Conservation (phyloP, 2,329 filamentous ascomycete genomes). For the Alternaria sp. region DNA sequence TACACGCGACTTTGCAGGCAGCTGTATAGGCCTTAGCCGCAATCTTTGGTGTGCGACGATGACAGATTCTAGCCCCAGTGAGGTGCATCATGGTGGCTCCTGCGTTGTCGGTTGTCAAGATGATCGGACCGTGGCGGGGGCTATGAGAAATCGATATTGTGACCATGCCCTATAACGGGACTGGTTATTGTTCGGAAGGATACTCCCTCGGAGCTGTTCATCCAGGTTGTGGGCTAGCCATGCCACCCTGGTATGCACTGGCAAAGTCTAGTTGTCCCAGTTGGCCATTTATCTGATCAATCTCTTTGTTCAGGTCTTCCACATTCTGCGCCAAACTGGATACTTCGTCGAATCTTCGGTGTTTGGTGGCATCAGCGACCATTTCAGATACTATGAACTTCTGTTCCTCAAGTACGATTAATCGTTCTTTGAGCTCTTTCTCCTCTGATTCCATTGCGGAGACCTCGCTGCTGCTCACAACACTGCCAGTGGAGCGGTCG, state of each 20-base stretch:
- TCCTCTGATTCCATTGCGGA: conserved; percentile 81
- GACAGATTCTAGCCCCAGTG: background rate
- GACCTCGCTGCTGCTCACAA: conserved; percentile 63
- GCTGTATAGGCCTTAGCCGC: background rate
- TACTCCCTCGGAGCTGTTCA: conserved; percentile 12
- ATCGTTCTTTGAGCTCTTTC: conserved; percentile 76
- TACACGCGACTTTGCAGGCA: background rate
- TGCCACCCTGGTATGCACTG: conserved; percentile 52
- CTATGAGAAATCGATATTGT: background rate
- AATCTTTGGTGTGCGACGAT: background rate
- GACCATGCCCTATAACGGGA: background rate
- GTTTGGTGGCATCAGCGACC: conserved; percentile 77
- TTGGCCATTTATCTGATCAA: conserved; percentile 69
- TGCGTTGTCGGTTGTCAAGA: background rate
- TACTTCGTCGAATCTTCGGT: conserved; percentile 85
- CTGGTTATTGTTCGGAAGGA: background rate
- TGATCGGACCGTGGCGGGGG: background rate
- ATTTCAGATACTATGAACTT: conserved; percentile 87
- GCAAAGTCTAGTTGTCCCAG: conserved; percentile 72
- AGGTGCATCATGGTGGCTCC: background rate
- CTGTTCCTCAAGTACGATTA: conserved; percentile 90
- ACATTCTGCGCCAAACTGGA: conserved; percentile 78
- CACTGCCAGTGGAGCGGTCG: conserved; percentile 59
- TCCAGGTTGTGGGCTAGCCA: conserved; percentile 31
- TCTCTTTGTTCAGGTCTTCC: conserved; percentile 82